Evolutionary conservation across 495 filamentous ascomycete species (phyloP).

Genomic region (Xylaria curta): DNA sequence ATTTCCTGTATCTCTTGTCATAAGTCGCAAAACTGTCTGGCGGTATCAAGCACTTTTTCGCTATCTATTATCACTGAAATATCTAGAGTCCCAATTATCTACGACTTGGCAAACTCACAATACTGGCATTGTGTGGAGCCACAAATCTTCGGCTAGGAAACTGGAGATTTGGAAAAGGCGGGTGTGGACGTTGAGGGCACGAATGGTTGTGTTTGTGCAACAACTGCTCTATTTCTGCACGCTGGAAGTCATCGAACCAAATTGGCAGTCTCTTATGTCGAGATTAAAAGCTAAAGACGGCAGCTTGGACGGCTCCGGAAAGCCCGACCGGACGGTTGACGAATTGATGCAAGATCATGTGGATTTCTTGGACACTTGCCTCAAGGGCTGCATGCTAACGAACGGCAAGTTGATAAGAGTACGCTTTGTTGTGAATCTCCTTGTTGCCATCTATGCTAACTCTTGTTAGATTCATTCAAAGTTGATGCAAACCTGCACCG

Average conservation of each 20-base stretch:
- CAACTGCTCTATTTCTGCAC: constrained; percentile 97
- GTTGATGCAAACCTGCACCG: constrained; percentile 87
- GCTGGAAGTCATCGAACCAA: constrained; percentile 94
- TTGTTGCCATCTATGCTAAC: constrained; percentile 22
- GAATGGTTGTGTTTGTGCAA: constrained; percentile 97
- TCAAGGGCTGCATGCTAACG: constrained; percentile 99
- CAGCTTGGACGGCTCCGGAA: constrained; percentile 51
- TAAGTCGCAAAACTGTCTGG: constrained; percentile 93
- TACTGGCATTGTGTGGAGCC: constrained; percentile 81
- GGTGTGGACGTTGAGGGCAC: constrained; percentile 86
- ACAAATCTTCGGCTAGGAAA: constrained; percentile 72
- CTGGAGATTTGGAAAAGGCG: constrained; percentile 93
- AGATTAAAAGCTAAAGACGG: constrained; percentile 70
- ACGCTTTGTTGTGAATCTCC: constrained; percentile 37
- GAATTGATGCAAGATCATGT: constrained; percentile 99
- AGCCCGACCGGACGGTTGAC: constrained; percentile 84
- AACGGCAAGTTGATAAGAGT: constrained; percentile 93
- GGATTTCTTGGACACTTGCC: constrained; percentile 94
- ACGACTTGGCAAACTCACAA: constrained; percentile 90
- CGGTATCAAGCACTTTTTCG: constrained; percentile 96
- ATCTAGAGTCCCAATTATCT: constrained; percentile 83
- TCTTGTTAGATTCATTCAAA: constrained; percentile 86
- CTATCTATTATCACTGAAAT: constrained; percentile 84
- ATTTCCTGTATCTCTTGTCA: constrained; percentile 95
- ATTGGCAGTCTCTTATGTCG: constrained; percentile 92